A percentile compares a stretch with the other conserved stretches of the same genome.
These are phyloP conservation scores for Closterium sp. DNA, from an alignment of 139 green algal species.

Conservation along the genomic window DNA sequence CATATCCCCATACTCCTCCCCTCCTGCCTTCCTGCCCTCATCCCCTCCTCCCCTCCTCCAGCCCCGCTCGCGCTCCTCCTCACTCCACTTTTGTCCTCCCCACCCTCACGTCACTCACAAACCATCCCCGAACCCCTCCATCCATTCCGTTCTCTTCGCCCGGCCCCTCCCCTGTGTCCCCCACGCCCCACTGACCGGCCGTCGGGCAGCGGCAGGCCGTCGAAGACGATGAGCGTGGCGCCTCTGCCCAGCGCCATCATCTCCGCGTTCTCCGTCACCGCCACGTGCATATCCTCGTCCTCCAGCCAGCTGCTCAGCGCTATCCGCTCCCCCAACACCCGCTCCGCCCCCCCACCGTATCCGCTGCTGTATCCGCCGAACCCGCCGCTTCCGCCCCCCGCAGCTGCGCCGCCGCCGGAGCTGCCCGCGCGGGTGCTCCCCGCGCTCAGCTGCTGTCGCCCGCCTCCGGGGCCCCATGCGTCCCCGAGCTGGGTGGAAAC, in stretches of 20 bases:
- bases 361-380: background rate
- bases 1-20: too few relatives aligned
- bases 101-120: background rate
- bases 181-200: background rate
- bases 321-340: background rate
- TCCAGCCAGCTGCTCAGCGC: background rate
- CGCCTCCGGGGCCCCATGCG: background rate
- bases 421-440: background rate
- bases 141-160: background rate
- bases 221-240: background rate
- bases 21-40: too few relatives aligned
- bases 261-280: background rate
- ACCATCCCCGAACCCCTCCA: background rate
- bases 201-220: background rate
- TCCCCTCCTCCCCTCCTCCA: too few relatives aligned
- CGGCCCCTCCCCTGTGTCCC: background rate
- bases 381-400: too few relatives aligned
- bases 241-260: background rate
- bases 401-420: background rate
- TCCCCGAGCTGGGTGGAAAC: background rate
- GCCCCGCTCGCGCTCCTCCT: too few relatives aligned
- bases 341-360: background rate
- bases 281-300: background rate
- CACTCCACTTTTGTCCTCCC: too few relatives aligned
- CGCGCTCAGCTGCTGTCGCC: background rate